These are phyloP conservation scores for Candida nemodendra DNA, from an alignment of 805 yeast genomes.

Conservation along the genomic window DNA sequence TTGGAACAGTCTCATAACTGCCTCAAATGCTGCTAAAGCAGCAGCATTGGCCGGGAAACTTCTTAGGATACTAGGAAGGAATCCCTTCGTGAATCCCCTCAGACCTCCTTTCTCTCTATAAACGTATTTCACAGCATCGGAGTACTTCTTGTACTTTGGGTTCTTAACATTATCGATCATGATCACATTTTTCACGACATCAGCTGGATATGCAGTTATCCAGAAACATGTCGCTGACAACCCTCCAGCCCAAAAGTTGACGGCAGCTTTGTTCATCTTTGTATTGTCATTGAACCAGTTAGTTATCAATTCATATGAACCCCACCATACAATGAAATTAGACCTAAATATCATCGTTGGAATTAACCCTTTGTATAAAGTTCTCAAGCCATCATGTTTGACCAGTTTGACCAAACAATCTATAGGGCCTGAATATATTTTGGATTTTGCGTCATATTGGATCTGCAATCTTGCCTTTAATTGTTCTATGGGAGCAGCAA, in stretches of 20 bases:
- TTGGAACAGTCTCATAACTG: conserved; percentile 57
- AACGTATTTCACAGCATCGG: conserved; percentile 67
- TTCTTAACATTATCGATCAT: conserved; percentile 75
- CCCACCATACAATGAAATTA: conserved; percentile 92
- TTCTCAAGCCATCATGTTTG: conserved; percentile 62
- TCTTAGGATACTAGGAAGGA: conserved; percentile 72
- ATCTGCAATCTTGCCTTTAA: conserved; percentile 87
- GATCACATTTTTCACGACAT: conserved; percentile 82
- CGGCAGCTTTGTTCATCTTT: conserved; percentile 58
- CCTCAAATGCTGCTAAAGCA: conserved; percentile 86
- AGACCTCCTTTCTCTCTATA: conserved; percentile 59
- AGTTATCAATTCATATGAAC: conserved; percentile 80
- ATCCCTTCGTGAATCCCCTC: conserved; percentile 76
- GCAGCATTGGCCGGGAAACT: conserved; percentile 95
- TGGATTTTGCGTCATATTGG: conserved; percentile 77
- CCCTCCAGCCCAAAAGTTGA: conserved; percentile 93
- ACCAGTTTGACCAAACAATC: conserved; percentile 65
- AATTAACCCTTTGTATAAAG: conserved; percentile 77
- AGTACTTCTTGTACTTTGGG: conserved; percentile 71
- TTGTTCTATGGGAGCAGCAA: conserved; percentile 94
- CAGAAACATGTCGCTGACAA: conserved; percentile 83
- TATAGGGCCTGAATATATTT: conserved; percentile 72
- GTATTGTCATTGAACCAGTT: conserved; percentile 66
- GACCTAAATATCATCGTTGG: conserved; percentile 87
- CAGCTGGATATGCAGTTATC: conserved; percentile 87